Conservation (phyloP, 768 basidiomycete species). For the Dendrothele bispora region DNA sequence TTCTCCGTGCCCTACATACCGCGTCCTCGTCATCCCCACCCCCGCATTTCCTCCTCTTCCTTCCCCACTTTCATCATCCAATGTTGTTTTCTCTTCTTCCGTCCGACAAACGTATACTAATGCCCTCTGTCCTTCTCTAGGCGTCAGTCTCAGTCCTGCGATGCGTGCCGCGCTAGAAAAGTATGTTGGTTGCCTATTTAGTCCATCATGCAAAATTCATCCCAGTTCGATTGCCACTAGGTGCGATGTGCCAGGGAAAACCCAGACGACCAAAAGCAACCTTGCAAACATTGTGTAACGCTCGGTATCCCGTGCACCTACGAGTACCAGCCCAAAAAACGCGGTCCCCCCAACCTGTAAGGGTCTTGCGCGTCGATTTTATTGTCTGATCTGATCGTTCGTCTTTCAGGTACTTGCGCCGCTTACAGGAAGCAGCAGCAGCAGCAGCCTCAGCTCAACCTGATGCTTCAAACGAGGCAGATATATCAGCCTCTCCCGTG, state of each 20-base stretch:
- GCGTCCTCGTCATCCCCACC: constrained; percentile 28
- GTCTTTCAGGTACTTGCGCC: constrained; percentile 63
- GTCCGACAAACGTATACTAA: constrained; percentile 28
- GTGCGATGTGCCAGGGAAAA: constrained; percentile 83
- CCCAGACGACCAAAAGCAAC: constrained; percentile 70
- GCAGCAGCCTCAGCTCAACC: constrained; percentile 46
- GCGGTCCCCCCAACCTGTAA: constrained; percentile 90
- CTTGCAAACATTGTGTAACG: constrained; percentile 86
- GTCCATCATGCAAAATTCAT: neutral
- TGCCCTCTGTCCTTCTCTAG: constrained; percentile 41
- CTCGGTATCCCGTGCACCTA: constrained; percentile 87
- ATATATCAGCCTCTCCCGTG: constrained; percentile 44
- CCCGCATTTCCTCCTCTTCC: constrained; percentile 19
- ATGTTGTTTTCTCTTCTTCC: constrained; percentile 38
- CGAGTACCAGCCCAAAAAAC: constrained; percentile 91
- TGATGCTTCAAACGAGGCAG: constrained; percentile 34
- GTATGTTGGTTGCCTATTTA: neutral
- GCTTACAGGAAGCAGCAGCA: constrained; percentile 76
- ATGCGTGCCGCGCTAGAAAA: constrained; percentile 70
- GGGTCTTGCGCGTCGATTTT: constrained; percentile 18
- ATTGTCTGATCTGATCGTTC: constrained; percentile 6
- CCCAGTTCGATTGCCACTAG: constrained; percentile 41
- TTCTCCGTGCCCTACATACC: constrained; percentile 48
- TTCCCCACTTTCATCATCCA: constrained; percentile 21
- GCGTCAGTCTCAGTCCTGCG: constrained; percentile 88